Base-by-base conservation (phyloP, 2,329 filamentous ascomycete genomes). In the Fusarium nelsonii region DNA sequence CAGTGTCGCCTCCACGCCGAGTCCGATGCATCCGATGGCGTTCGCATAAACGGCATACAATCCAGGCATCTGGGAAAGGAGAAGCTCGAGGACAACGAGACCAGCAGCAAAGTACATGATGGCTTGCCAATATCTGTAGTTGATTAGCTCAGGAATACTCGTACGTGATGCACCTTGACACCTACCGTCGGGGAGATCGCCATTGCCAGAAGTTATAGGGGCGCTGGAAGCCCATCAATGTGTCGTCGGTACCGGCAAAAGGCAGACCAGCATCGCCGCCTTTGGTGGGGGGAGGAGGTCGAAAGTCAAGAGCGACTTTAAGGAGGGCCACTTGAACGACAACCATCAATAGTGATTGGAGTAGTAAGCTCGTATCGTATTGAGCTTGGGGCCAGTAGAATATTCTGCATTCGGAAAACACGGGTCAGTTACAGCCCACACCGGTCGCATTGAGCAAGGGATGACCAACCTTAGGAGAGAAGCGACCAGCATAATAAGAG, bases 121-220 rank as follows among this genome's bases (percentile, higher is more conserved):
- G 75, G 93, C 93, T 58, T 90, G 85, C 92, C 92, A 97, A 81
- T 95, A 94, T 67, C 88, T 90, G 68, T 8, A 58, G 58, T 52
- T 71, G 11, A 68, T 63, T 50, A 43, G 51, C 36, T 32, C 37
- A 44, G 30, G 18, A 11, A 32, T 15, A 28, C 20, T 10, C 33
- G 18, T 8, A 9, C n/a, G 30, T 8, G 4, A 43, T 37, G 4
- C 3, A n/a, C 23, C 34, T 18, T 20, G 43, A 15, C 36, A 83
- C 86, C 63, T 77, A 90, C 81, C 91, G 91, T 73, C 89, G 89
- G 8, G 89, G 84, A 20, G 87, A 88, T 58, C 88, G 85, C 92
- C 92, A 95, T 78, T 92, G 91, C 92, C 92, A 95, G 78, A 95
- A 95, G 74, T 89, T 87, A 76, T 90, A 94, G 1, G 92, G 92